A percentile compares a stretch with the other conserved stretches of the same genome.
Conservation (phyloP, 306 rosid genomes). For the Fragaria vesca region DNA sequence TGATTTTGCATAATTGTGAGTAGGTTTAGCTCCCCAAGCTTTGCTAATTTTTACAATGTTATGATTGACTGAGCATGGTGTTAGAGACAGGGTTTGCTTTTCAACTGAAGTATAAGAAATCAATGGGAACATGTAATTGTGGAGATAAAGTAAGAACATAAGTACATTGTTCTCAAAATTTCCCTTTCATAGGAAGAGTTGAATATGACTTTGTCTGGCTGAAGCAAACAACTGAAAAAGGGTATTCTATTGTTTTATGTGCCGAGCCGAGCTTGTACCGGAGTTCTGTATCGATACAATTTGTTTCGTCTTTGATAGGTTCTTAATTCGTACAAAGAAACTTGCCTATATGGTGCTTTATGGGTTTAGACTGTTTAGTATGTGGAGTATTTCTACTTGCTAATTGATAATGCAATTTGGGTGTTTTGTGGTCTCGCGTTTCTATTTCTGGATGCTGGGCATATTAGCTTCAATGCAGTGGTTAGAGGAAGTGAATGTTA, state of each 20-base stretch:
- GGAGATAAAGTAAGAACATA: not conserved
- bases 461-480: not conserved
- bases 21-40: slow-evolving; percentile 5
- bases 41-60: not conserved
- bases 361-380: not conserved
- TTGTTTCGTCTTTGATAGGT: not conserved
- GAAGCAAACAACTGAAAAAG: not conserved
- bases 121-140: not conserved
- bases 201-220: not conserved
- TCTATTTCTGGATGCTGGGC: not conserved
- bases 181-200: not conserved
- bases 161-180: not conserved
- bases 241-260: not conserved
- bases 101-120: not conserved
- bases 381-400: not conserved
- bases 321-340: not conserved
- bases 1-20: not conserved
- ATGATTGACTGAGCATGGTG: not conserved
- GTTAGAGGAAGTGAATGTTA: not conserved
- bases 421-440: not conserved
- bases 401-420: not conserved
- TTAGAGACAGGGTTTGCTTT: not conserved
- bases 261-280: not conserved
- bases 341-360: not conserved
- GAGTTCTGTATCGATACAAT: not conserved